phyloP scores from a whole-genome alignment of 148 eudicot species.

The Chenopodium berlandieri region DNA sequence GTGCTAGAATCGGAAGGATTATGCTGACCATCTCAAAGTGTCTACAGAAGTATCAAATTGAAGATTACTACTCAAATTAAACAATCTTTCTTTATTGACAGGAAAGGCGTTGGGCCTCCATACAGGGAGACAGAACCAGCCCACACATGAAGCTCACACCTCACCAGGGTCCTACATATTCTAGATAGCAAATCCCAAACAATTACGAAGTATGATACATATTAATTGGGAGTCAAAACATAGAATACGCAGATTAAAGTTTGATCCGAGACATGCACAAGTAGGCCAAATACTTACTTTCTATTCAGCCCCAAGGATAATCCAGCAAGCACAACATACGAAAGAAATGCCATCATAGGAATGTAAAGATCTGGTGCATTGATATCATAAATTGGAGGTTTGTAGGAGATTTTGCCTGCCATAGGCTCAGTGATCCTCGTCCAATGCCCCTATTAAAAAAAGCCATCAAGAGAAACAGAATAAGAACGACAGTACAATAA shows the following conservation, averaged over 20 bases:
- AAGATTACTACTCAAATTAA: background rate
- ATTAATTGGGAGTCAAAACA: background rate
- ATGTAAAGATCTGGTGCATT: conserved; percentile 95
- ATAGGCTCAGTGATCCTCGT: conserved; percentile 97
- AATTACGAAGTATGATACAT: background rate
- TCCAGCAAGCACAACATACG: conserved; percentile 86
- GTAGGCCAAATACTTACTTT: conserved; percentile 54
- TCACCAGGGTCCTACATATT: background rate
- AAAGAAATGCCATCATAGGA: conserved; percentile 90
- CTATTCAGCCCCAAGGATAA: conserved; percentile 76
- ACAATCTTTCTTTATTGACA: background rate
- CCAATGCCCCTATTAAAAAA: conserved; percentile 72
- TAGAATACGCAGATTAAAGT: background rate
- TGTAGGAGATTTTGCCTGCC: conserved; percentile 92
- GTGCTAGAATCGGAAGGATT: background rate
- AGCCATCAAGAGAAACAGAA: background rate
- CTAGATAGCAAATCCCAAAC: background rate
- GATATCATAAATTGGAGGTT: conserved; percentile 89
- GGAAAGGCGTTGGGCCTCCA: background rate
- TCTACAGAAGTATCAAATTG: background rate
- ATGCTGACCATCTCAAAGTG: background rate
- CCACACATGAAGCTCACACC: background rate
- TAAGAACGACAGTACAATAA: background rate
- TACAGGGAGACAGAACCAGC: background rate
- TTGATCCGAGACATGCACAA: conserved; percentile 6